A percentile compares a stretch with the other conserved stretches of the same genome.
These are phyloP conservation scores for Mycena capillaripes DNA, from an alignment of 768 basidiomycete species.

Conservation along the genomic window DNA sequence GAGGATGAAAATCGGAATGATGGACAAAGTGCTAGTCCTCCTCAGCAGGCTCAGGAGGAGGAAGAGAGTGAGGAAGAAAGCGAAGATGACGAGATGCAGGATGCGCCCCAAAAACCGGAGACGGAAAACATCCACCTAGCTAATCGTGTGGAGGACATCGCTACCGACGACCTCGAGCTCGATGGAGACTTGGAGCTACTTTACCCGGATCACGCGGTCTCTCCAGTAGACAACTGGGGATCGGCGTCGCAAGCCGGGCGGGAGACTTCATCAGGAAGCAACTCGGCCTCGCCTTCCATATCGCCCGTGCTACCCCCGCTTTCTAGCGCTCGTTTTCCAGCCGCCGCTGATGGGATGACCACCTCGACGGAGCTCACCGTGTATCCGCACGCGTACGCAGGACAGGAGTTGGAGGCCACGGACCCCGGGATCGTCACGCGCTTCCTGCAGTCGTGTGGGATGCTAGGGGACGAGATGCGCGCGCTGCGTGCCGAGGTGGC, in stretches of 20 bases:
- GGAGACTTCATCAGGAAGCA: neutral
- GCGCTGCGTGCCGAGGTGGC: constrained; percentile 20
- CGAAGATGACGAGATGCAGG: neutral
- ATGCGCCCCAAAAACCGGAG: neutral
- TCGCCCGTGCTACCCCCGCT: constrained; percentile 13
- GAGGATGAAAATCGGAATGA: neutral
- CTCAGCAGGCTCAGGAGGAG: neutral
- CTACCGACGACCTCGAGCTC: neutral
- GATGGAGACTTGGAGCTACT: constrained; percentile 18
- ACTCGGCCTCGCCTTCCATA: neutral
- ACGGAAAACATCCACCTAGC: neutral
- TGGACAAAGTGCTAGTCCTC: too few species aligned
- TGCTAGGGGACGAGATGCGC: constrained; percentile 21
- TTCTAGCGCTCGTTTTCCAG: constrained; percentile 11
- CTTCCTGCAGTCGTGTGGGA: constrained; percentile 21
- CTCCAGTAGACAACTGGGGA: too few species aligned
- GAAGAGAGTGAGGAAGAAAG: neutral
- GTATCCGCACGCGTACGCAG: neutral
- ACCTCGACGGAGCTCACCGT: neutral
- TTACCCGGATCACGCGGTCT: constrained; percentile 1
- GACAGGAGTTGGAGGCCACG: neutral
- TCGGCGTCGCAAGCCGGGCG: neutral
- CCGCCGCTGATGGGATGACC: neutral
- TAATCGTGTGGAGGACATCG: neutral
- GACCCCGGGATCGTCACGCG: neutral